A percentile compares a stretch with the other conserved stretches of the same genome.
Conservation (phyloP, 345 rosid species). For the Sonneratia alba region DNA sequence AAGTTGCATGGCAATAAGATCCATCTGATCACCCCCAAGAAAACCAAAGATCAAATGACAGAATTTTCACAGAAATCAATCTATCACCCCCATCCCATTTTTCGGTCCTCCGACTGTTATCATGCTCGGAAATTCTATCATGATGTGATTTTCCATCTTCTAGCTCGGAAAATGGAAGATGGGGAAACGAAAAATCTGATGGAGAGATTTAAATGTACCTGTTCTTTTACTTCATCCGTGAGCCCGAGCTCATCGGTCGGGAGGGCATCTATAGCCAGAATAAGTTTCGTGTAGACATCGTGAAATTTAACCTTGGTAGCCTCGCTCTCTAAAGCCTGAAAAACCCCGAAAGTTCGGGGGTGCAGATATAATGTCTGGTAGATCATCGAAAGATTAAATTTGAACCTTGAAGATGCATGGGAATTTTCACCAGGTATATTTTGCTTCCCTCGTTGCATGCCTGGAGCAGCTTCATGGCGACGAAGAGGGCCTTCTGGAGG, state of each 20-base stretch:
- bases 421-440: conserved; percentile 39
- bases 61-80: too few relatives aligned
- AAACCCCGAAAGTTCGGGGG: not conserved
- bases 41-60: not conserved
- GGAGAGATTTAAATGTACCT: conserved; percentile 21
- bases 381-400: not conserved
- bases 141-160: not conserved
- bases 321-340: conserved; percentile 64
- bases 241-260: conserved; percentile 42
- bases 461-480: conserved; percentile 37
- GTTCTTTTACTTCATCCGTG: conserved; percentile 51
- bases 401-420: not conserved
- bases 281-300: conserved; percentile 33
- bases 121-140: too few relatives aligned
- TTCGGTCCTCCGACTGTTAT: too few relatives aligned
- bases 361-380: not conserved
- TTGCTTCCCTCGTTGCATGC: conserved; percentile 74
- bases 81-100: not conserved
- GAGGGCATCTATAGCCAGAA: conserved; percentile 29
- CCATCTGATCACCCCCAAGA: conserved; percentile 28
- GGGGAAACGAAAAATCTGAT: not conserved
- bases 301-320: conserved; percentile 35
- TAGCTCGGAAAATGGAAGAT: not conserved
- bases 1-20: conserved; percentile 41
- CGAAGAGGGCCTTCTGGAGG: conserved; percentile 36